Evolutionary conservation across 441 rosid genomes (phyloP).

Genomic region (Euphorbia celastroides): DNA sequence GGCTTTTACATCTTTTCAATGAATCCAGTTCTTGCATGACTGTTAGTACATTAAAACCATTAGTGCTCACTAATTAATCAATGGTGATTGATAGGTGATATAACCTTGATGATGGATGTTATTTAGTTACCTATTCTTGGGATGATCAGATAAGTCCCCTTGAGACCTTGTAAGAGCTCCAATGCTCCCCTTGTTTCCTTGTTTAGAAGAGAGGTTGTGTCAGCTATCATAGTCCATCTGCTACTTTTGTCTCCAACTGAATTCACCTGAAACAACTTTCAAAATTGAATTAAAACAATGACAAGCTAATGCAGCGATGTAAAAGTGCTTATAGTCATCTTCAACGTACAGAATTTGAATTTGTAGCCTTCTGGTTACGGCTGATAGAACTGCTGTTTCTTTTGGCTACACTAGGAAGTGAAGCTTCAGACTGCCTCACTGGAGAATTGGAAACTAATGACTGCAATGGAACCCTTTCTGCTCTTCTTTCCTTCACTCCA

Average conservation of each 20-base stretch:
- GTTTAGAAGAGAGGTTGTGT: constrained; percentile 56
- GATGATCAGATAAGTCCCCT: constrained; percentile 61
- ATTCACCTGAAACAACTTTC: constrained; percentile 31
- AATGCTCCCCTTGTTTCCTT: constrained; percentile 59
- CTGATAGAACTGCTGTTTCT: constrained; percentile 27
- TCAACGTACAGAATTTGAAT: constrained; percentile 35
- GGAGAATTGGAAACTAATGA: constrained; percentile 30
- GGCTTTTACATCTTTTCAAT: constrained; percentile 40
- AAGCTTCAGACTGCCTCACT: constrained; percentile 26
- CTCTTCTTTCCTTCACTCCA: constrained; percentile 23
- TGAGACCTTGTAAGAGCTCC: constrained; percentile 76
- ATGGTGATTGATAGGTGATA: background rate
- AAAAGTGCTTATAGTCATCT: background rate
- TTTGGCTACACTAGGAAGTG: constrained; percentile 23
- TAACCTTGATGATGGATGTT: background rate
- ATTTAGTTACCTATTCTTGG: constrained; percentile 64
- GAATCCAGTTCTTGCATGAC: constrained; percentile 72
- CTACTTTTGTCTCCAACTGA: constrained; percentile 35
- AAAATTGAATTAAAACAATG: background rate
- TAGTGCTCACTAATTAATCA: background rate
- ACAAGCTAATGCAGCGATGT: background rate
- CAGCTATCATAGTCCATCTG: constrained; percentile 73
- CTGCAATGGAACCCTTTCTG: constrained; percentile 53
- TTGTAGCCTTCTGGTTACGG: constrained; percentile 16
- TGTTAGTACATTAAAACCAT: constrained; percentile 18